phyloP scores from a whole-genome alignment of 768 basidiomycete genomes.

The Leccinum subgranulosum region DNA sequence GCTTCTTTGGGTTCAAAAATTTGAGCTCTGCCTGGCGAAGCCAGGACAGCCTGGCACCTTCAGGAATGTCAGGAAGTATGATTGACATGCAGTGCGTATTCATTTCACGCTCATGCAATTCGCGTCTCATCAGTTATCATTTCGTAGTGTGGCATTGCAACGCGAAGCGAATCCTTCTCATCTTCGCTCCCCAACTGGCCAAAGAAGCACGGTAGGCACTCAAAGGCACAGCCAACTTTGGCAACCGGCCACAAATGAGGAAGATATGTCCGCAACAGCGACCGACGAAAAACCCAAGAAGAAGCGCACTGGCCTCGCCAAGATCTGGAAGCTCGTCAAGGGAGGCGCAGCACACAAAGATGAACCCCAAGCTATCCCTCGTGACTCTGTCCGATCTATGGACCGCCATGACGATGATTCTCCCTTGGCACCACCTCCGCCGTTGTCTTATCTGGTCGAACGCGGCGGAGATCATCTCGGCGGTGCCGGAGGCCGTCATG shows the following conservation, averaged over 20 bases:
- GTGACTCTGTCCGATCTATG: constrained; percentile 38
- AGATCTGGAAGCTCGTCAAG: constrained; percentile 79
- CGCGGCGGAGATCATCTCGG: constrained; percentile 50
- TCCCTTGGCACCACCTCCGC: constrained; percentile 87
- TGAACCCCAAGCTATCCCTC: constrained; percentile 21
- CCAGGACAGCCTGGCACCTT: constrained; percentile 78
- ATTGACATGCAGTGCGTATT: constrained; percentile 84
- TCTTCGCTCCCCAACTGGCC: constrained; percentile 31
- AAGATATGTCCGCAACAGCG: constrained; percentile 8
- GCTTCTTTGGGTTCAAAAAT: constrained; percentile 78
- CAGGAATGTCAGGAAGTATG: constrained; percentile 84
- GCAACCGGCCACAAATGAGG: constrained; percentile 41
- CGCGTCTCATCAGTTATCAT: constrained; percentile 6
- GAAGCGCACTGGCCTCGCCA: constrained; percentile 74
- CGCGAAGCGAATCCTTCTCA: constrained; percentile 47
- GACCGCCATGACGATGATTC: constrained; percentile 57
- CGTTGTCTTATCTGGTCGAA: constrained; percentile 80
- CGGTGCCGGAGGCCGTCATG: constrained; percentile 46
- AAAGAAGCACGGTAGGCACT: constrained; percentile 32
- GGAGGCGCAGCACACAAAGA: constrained; percentile 48
- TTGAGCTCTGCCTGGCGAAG: constrained; percentile 71
- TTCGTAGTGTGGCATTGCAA: constrained; percentile 68
- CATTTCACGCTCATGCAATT: constrained; percentile 1
- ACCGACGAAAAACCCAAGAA: constrained; percentile 61
- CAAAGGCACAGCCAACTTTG: constrained; percentile 53